Base-by-base conservation (phyloP, 139 green algal species). In the Chlamydomonas sp. region DNA sequence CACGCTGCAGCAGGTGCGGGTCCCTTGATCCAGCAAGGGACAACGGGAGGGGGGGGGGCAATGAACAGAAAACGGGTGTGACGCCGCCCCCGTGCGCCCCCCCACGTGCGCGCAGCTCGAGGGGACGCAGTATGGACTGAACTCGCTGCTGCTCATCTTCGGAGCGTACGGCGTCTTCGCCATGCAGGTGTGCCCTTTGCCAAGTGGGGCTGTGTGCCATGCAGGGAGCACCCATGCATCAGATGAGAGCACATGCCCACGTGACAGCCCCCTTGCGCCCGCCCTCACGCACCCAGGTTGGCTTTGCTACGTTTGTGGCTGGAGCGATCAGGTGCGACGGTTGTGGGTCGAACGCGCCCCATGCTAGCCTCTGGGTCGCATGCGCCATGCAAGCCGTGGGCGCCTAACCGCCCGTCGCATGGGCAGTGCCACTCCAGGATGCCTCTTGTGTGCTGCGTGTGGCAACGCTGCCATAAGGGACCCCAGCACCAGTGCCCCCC, bases 261-360 rank as follows among this genome's bases (percentile, higher is more conserved):
- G 43, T 16, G 13, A 34, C 20, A 34, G 54, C 6, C n/a, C 6
- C 22, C 16, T 6, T 13, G 24, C 6, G 62, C 29, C 5, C 8
- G 35, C 63, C 49, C 22, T 63, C 29, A 16, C 6, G n/a, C 16
- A 38, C 34, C 10, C 63, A 70, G 38, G 33, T 70, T 70, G 63
- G 63, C 5, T 70, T 70, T 43, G 63, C 63, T 8, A 31, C 58
- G 35, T 70, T 59, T 26, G 63, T 58, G 24, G 63, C 63, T 38
- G 63, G 63, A 13, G 63, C 58, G 13, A 37, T 70, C 35, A 58
- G 60, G 54, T 64, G 26, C n/a, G n/a, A n/a, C n/a, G n/a, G n/a
- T n/a, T n/a, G n/a, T n/a, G n/a, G n/a, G n/a, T n/a, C n/a, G n/a
- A n/a, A n/a, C n/a, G n/a, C n/a, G n/a, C n/a, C n/a, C n/a, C n/a